phyloP scores from a whole-genome alignment of 1,284 basidiomycete genomes.

The Rhizoctonia solani region DNA sequence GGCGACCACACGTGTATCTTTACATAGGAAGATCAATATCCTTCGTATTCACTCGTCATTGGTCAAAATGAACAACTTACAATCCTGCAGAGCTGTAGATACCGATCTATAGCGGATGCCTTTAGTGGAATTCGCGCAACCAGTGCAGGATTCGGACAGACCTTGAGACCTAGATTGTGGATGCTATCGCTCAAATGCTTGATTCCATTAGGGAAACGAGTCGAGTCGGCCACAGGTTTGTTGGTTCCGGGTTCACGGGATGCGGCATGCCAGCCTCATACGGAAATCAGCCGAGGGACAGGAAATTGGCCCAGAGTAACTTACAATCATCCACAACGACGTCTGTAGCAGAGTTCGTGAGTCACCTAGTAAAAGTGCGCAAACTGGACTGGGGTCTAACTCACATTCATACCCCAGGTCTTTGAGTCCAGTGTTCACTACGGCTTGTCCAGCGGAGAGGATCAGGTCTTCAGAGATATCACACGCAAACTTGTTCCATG shows the following conservation, averaged over 20 bases:
- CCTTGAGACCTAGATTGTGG: slow-evolving; percentile 52
- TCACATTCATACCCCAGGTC: slow-evolving; percentile 42
- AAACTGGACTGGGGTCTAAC: not conserved
- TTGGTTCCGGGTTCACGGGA: slow-evolving; percentile 40
- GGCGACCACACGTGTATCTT: slow-evolving; percentile 51
- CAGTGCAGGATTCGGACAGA: no score
- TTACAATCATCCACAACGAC: slow-evolving; percentile 45
- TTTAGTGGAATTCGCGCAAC: no score
- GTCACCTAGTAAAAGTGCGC: no score
- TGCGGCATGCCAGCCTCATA: slow-evolving; percentile 47
- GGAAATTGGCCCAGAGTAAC: not conserved
- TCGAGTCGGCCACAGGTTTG: slow-evolving; percentile 46
- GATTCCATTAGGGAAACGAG: slow-evolving; percentile 54
- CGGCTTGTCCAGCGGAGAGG: slow-evolving; percentile 39
- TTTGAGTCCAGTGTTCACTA: slow-evolving; percentile 41
- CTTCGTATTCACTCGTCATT: no score
- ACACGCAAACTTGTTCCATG: slow-evolving; percentile 46
- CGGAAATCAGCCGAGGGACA: not conserved
- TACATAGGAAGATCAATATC: not conserved
- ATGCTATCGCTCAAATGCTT: slow-evolving; percentile 49
- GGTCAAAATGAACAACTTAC: slow-evolving; percentile 41
- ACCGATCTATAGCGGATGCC: slow-evolving; percentile 45
- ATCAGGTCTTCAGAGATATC: slow-evolving; percentile 43
- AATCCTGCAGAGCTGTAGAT: slow-evolving; percentile 56
- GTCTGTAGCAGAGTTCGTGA: no score